Percentiles rank a stretch among this genome's conserved stretches.
Conservation (phyloP, 2,329 filamentous ascomycete genomes). For the Cercospora sojina region DNA sequence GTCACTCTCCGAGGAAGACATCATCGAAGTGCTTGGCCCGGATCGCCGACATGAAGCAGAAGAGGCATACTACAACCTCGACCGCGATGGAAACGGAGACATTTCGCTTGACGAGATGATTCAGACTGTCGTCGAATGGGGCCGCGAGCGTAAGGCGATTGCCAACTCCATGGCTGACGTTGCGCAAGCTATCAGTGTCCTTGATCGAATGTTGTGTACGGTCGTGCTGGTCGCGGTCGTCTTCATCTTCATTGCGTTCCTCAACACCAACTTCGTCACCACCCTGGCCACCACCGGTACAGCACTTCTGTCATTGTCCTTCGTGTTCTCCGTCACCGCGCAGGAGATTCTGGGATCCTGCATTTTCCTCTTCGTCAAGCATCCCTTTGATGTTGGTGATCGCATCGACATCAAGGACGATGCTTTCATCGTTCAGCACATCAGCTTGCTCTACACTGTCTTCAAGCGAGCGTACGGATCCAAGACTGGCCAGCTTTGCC, state of each 20-base stretch:
- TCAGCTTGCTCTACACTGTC: constrained; percentile 88
- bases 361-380: constrained; percentile 98
- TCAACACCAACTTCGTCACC: constrained; percentile 80
- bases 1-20: constrained; percentile 73
- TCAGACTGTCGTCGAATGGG: constrained; percentile 78
- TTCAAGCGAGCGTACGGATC: constrained; percentile 81
- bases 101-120: constrained; percentile 96
- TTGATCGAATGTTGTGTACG: constrained; percentile 81
- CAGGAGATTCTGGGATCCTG: constrained; percentile 97
- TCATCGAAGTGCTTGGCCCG: constrained; percentile 80
- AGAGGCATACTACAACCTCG: constrained; percentile 77
- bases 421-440: constrained; percentile 82
- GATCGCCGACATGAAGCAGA: constrained; percentile 75
- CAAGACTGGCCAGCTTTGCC: constrained; percentile 60
- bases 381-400: constrained; percentile 94
- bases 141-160: constrained; percentile 83
- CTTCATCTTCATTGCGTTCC: constrained; percentile 67
- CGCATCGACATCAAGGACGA: constrained; percentile 74
- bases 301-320: constrained; percentile 89
- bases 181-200: constrained; percentile 85
- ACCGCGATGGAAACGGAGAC: constrained; percentile 87
- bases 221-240: constrained; percentile 78
- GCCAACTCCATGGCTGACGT: constrained; percentile 95
- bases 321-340: constrained; percentile 87
- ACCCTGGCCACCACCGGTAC: constrained; percentile 89